Conservation (phyloP, 2,329 filamentous ascomycete species). For the Arthroderma sp. region DNA sequence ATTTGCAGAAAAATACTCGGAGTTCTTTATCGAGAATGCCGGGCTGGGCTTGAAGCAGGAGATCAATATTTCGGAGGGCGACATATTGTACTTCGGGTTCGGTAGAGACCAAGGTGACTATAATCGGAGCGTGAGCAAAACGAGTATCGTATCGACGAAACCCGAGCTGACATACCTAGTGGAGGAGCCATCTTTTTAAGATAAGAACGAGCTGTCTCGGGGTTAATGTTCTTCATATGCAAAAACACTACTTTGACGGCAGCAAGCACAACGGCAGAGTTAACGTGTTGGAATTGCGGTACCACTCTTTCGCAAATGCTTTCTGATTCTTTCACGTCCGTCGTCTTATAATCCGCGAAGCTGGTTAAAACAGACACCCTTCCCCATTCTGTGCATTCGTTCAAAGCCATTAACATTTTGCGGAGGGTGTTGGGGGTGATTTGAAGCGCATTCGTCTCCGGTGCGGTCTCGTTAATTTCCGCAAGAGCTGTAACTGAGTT, state of each 20-base stretch:
- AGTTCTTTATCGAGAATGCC: constrained; percentile 96
- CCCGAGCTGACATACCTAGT: constrained; percentile 46
- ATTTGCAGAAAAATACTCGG: constrained; percentile 98
- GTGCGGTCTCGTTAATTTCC: constrained; percentile 80
- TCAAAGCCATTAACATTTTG: constrained; percentile 90
- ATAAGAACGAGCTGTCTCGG: constrained; percentile 70
- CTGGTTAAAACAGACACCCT: constrained; percentile 85
- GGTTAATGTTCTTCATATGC: constrained; percentile 76
- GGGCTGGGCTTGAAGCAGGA: constrained; percentile 87
- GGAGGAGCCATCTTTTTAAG: constrained; percentile 98
- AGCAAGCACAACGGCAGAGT: constrained; percentile 91
- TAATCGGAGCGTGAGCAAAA: constrained; percentile 15
- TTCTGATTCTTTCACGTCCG: constrained; percentile 90
- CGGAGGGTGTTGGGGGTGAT: constrained; percentile 75
- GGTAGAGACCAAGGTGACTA: constrained; percentile 89
- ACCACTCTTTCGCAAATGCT: constrained; percentile 95
- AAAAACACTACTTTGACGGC: constrained; percentile 96
- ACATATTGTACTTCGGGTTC: constrained; percentile 97
- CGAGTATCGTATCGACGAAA: background rate
- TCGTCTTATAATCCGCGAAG: constrained; percentile 71
- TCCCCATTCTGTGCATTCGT: constrained; percentile 98
- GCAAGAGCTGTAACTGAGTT: constrained; percentile 90
- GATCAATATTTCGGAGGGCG: constrained; percentile 86
- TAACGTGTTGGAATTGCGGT: constrained; percentile 96
- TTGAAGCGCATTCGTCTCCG: constrained; percentile 75